Evolutionary conservation across 2,329 filamentous ascomycete species (phyloP).

Genomic region (Fusarium compactum): DNA sequence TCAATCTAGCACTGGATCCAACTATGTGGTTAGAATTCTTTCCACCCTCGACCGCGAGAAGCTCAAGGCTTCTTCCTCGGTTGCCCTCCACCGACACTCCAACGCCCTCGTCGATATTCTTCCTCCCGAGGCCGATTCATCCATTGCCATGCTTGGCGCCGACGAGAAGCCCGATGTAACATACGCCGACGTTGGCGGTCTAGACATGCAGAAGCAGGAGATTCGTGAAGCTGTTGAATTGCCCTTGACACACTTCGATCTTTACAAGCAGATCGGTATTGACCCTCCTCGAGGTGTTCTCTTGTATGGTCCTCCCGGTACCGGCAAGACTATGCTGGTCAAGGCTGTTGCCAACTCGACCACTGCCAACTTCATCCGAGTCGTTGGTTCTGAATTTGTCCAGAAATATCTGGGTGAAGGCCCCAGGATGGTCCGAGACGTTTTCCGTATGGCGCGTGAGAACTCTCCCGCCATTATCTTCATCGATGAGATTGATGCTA

Average conservation of each 20-base stretch:
- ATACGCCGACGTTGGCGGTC: constrained; percentile 95
- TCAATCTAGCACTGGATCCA: constrained; percentile 96
- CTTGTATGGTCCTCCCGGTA: constrained; percentile 94
- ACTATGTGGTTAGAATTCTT: constrained; percentile 98
- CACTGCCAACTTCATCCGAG: constrained; percentile 97
- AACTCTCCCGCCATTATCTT: constrained; percentile 99
- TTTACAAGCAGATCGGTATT: constrained; percentile 99
- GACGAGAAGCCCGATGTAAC: constrained; percentile 99
- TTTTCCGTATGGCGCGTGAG: constrained; percentile 98
- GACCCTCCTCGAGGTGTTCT: constrained; percentile 96
- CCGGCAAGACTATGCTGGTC: constrained; percentile 96
- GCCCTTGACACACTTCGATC: constrained; percentile 95
- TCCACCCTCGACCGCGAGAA: constrained; percentile 98
- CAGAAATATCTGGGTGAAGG: constrained; percentile 99
- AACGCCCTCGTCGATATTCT: constrained; percentile 99
- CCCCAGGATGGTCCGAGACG: constrained; percentile 97
- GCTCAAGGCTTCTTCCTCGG: constrained; percentile 96
- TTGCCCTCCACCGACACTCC: constrained; percentile 96
- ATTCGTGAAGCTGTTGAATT: constrained; percentile 98
- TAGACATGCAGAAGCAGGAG: constrained; percentile 99
- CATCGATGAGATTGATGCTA: constrained; percentile 99
- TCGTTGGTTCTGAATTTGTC: constrained; percentile 97
- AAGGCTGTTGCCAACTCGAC: constrained; percentile 99
- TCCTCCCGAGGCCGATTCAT: constrained; percentile 98
- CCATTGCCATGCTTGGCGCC: constrained; percentile 95